These are phyloP conservation scores for Saturnispora mendoncae DNA, from an alignment of 805 yeast species.

Conservation along the genomic window DNA sequence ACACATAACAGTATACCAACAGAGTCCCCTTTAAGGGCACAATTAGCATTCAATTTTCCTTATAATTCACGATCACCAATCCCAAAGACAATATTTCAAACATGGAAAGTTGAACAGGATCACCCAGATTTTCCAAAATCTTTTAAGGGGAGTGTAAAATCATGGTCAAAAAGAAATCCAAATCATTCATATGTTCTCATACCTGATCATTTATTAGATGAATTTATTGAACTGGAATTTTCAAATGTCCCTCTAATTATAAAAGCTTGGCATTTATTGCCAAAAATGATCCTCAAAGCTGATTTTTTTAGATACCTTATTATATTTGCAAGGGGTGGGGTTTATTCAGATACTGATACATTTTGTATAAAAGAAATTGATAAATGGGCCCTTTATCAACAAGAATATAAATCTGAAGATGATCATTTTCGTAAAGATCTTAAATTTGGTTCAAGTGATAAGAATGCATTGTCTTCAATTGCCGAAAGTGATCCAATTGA, in stretches of 20 bases:
- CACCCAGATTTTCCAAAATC: slow-evolving; percentile 48
- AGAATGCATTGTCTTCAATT: neutral
- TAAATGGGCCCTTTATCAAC: slow-evolving; percentile 46
- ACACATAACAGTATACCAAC: slow-evolving; percentile 10
- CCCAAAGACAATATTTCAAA: slow-evolving; percentile 85
- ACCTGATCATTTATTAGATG: slow-evolving; percentile 52
- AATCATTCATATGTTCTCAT: slow-evolving; percentile 64
- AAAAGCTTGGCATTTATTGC: slow-evolving; percentile 67
- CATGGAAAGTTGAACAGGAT: slow-evolving; percentile 70
- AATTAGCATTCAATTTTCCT: slow-evolving; percentile 64
- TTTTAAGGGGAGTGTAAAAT: slow-evolving; percentile 40
- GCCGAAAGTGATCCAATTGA: neutral
- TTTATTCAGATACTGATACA: slow-evolving; percentile 89
- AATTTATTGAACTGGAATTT: slow-evolving; percentile 49
- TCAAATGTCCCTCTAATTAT: slow-evolving; percentile 67
- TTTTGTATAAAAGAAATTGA: slow-evolving; percentile 59
- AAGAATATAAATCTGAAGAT: neutral
- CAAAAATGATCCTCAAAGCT: slow-evolving; percentile 76
- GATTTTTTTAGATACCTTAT: slow-evolving; percentile 90
- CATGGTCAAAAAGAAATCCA: slow-evolving; percentile 60
- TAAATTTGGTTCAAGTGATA: neutral
- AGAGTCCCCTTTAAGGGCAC: slow-evolving; percentile 36
- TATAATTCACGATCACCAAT: slow-evolving; percentile 56
- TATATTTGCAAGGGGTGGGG: slow-evolving; percentile 85
- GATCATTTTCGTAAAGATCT: neutral